These are phyloP conservation scores for Phlebiopsis flavidoalba DNA, from an alignment of 768 basidiomycete species.

Conservation along the genomic window DNA sequence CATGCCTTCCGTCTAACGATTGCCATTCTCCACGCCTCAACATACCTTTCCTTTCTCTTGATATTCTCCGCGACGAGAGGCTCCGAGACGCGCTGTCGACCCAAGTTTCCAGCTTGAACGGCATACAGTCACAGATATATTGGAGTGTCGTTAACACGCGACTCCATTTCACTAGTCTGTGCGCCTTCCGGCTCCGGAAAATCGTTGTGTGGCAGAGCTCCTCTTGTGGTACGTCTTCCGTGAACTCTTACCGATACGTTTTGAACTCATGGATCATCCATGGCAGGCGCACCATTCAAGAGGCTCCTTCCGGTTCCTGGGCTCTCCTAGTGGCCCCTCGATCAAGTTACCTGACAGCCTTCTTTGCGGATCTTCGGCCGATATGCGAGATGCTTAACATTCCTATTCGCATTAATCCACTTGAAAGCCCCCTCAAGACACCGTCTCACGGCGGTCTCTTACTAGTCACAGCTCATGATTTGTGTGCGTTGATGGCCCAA, in stretches of 20 bases:
- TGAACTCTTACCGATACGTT: neutral
- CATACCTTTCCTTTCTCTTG: slow-evolving; percentile 67
- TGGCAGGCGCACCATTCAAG: slow-evolving; percentile 50
- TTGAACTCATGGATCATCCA: neutral
- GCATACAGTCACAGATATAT: slow-evolving; percentile 84
- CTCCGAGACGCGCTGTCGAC: slow-evolving; percentile 43
- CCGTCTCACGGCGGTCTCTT: slow-evolving; percentile 44
- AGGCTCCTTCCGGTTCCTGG: slow-evolving; percentile 41
- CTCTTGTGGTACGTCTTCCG: slow-evolving; percentile 53
- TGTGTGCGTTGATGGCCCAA: slow-evolving; percentile 42
- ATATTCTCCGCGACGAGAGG: slow-evolving; percentile 41
- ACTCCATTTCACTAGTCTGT: slow-evolving; percentile 64
- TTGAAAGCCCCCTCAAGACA: slow-evolving; percentile 28
- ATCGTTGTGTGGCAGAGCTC: slow-evolving; percentile 62
- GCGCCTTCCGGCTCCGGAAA: slow-evolving; percentile 83
- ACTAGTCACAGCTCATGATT: slow-evolving; percentile 48
- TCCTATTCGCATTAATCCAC: slow-evolving; percentile 30
- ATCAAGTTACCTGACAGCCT: slow-evolving; percentile 49
- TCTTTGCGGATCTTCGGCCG: slow-evolving; percentile 45
- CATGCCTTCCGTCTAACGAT: slow-evolving; percentile 64
- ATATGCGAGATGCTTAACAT: slow-evolving; percentile 36
- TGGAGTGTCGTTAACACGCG: slow-evolving; percentile 74
- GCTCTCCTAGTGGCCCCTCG: slow-evolving; percentile 62
- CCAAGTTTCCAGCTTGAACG: slow-evolving; percentile 60
- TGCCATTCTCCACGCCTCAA: slow-evolving; percentile 61